These are phyloP conservation scores for Solanum peruvianum DNA, from an alignment of 257 asterid genomes.

Conservation along the genomic window DNA sequence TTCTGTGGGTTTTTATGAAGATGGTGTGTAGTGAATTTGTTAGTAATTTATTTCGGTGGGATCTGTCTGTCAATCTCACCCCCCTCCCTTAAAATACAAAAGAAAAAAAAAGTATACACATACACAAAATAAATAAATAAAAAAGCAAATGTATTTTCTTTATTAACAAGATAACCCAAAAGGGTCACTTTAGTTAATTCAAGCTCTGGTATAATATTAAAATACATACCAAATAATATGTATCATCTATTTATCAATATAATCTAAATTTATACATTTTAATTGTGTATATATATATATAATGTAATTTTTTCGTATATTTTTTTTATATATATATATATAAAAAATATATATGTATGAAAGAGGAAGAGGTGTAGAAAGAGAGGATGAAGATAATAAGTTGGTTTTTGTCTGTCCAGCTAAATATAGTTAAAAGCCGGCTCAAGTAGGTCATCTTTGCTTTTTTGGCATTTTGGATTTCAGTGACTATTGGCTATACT, in stretches of 20 bases:
- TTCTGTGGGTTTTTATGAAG: conserved; percentile 67
- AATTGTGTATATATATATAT: neutral
- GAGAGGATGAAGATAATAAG: conserved; percentile 69
- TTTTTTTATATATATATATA: neutral
- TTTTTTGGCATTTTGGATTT: conserved; percentile 41
- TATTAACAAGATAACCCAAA: neutral
- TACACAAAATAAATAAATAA: neutral
- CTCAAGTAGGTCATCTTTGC: conserved; percentile 80
- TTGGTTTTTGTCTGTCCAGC: conserved; percentile 83
- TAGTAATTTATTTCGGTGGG: conserved; percentile 75
- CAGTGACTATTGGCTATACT: conserved; percentile 27
- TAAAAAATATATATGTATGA: neutral
- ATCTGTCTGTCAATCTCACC: conserved; percentile 86
- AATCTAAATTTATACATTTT: neutral
- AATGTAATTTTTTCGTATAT: neutral
- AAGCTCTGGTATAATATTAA: neutral
- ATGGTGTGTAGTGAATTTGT: conserved; percentile 74
- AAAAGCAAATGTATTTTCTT: neutral
- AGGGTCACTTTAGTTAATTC: neutral
- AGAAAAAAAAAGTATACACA: neutral
- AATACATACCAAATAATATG: neutral
- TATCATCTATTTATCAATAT: neutral
- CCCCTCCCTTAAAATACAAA: neutral
- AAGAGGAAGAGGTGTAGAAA: conserved; percentile 25
- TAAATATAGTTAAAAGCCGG: conserved; percentile 94